These are phyloP conservation scores for Arthrobotrys conoides DNA, from an alignment of 2,329 filamentous ascomycete genomes.

Conservation along the genomic window DNA sequence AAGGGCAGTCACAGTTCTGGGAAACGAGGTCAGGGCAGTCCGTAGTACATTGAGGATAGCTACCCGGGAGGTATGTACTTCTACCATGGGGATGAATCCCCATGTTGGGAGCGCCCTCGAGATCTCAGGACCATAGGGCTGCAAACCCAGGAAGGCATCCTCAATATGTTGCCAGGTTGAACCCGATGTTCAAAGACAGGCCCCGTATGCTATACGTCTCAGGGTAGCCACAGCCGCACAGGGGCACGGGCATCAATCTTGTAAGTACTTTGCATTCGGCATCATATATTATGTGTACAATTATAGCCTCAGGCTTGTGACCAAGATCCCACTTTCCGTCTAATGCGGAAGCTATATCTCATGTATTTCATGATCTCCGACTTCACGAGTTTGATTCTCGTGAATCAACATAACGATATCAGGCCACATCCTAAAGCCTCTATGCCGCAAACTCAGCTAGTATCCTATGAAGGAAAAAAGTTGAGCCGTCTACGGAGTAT, in stretches of 20 bases:
- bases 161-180: too few relatives aligned
- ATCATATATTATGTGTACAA: background rate
- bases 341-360: slow-evolving; percentile 15
- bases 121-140: too few relatives aligned
- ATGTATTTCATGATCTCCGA: slow-evolving; percentile 6
- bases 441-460: background rate
- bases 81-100: too few relatives aligned
- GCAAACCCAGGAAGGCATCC: too few relatives aligned
- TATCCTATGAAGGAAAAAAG: background rate
- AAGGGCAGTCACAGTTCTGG: too few relatives aligned
- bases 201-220: background rate
- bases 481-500: too few relatives aligned
- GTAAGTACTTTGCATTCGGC: background rate
- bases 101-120: too few relatives aligned
- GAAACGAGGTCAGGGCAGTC: too few relatives aligned
- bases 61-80: too few relatives aligned
- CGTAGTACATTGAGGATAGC: too few relatives aligned
- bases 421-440: background rate
- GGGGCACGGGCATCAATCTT: background rate
- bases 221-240: background rate
- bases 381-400: background rate
- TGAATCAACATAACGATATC: slow-evolving; percentile 1
- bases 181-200: too few relatives aligned
- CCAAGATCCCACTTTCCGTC: background rate
- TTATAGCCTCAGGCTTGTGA: background rate